These are phyloP conservation scores for Claviceps spartinae DNA, from an alignment of 2,329 filamentous ascomycete species.

Conservation along the genomic window DNA sequence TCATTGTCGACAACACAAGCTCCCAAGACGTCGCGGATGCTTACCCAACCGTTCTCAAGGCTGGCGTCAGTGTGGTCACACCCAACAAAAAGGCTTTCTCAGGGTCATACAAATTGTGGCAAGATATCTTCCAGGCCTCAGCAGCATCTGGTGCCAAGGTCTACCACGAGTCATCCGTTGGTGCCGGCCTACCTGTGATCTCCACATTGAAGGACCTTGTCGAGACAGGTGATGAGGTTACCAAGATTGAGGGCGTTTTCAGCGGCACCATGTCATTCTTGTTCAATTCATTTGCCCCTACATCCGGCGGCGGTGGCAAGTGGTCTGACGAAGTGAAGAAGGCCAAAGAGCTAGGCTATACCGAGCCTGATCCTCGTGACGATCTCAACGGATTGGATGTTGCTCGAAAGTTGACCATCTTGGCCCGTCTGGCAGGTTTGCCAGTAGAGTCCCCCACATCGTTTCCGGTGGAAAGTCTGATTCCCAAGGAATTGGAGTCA, in stretches of 20 bases:
- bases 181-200: conserved; percentile 84
- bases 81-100: conserved; percentile 99
- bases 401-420: conserved; percentile 89
- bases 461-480: conserved; percentile 89
- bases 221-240: conserved; percentile 82
- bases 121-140: conserved; percentile 69
- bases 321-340: conserved; percentile 89
- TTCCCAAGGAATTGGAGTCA: conserved; percentile 73
- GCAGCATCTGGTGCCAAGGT: conserved; percentile 61
- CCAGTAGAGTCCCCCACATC: conserved; percentile 69
- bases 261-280: conserved; percentile 96
- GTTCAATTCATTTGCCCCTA: conserved; percentile 92
- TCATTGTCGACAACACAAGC: conserved; percentile 93
- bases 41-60: conserved; percentile 69
- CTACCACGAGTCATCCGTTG: conserved; percentile 91
- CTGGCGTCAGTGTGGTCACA: conserved; percentile 82
- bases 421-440: conserved; percentile 74
- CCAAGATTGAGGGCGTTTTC: conserved; percentile 91
- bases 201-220: conserved; percentile 91
- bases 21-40: conserved; percentile 70
- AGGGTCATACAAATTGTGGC: conserved; percentile 66
- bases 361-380: conserved; percentile 75
- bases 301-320: conserved; percentile 56
- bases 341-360: conserved; percentile 87
- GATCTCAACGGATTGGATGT: conserved; percentile 83